A percentile compares a stretch with the other conserved stretches of the same genome.
phyloP scores from a whole-genome alignment of 179 eudicot genomes.

The Camellia oleifera region DNA sequence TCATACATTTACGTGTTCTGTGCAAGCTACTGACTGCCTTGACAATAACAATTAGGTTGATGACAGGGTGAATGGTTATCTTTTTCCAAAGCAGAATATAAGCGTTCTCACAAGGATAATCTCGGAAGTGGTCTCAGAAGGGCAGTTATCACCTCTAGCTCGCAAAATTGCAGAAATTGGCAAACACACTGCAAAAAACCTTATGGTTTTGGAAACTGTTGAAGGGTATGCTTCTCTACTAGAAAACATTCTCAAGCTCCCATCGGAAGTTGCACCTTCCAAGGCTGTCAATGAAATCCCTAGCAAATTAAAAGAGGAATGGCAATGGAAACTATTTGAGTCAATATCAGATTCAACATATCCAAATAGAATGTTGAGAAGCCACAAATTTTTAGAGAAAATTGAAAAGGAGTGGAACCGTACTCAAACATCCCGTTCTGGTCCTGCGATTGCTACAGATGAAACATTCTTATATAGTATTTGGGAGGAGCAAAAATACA shows the following conservation, averaged over 20 bases:
- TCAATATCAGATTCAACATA: slow-evolving; percentile 27
- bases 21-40: slow-evolving; percentile 36
- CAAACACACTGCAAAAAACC: slow-evolving; percentile 54
- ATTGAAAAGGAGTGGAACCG: slow-evolving; percentile 39
- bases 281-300: slow-evolving; percentile 54
- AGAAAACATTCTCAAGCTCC: slow-evolving; percentile 57
- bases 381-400: slow-evolving; percentile 40
- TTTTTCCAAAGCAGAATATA: slow-evolving; percentile 71
- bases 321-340: slow-evolving; percentile 66
- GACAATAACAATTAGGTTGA: slow-evolving; percentile 50
- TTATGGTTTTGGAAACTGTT: slow-evolving; percentile 63
- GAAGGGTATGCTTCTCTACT: slow-evolving; percentile 71
- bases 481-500: slow-evolving; percentile 74
- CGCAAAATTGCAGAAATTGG: slow-evolving; percentile 64
- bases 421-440: slow-evolving; percentile 29
- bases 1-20: not conserved
- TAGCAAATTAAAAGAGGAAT: slow-evolving; percentile 48
- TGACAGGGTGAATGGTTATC: slow-evolving; percentile 82
- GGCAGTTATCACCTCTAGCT: slow-evolving; percentile 60
- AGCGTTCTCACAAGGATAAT: slow-evolving; percentile 44
- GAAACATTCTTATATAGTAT: slow-evolving; percentile 51
- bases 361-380: slow-evolving; percentile 32
- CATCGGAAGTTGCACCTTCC: slow-evolving; percentile 72
- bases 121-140: slow-evolving; percentile 51
- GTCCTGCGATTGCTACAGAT: slow-evolving; percentile 27